Evolutionary conservation across 352 stramenopile species (phyloP), one percentile per base, ranked within the genome.

Genomic region (Phytophthora cactorum): DNA sequence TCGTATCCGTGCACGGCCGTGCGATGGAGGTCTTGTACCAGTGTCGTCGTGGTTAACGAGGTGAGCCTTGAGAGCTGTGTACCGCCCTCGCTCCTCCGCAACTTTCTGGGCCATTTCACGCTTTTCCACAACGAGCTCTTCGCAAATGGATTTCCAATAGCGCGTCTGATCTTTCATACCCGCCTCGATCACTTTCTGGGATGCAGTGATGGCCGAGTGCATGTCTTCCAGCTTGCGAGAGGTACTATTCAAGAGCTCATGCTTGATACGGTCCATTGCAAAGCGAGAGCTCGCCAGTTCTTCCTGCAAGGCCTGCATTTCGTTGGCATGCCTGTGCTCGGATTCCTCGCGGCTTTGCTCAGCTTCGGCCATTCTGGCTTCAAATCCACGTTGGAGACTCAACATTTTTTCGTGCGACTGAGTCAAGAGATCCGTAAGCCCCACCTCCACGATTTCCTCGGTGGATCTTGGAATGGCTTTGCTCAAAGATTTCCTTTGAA

Each of bases 101-200:
- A 86, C 71, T 39, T 81, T 75, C 45, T 82, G 68, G 4, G 71
- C 78, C 46, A 86, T 68, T 10, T 53, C 49, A 11, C 78, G 55
- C 71, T 83, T 86, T 50, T 84, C 78, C 8, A 63, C 41, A 10
- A 86, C 57, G 3, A 84, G 66, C 8, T 86, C 78, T 56, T 71
- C 63, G 63, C 74, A 84, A 38, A 86, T 75, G 32, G 62, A 62
- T 52, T 78, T 81, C 78, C 78, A 86, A 43, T 84, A 75, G 5
- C 47, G 59, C 10, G 63, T 45, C 28, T 84, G 76, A 22, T 80
- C 68, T 51, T 79, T 77, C 66, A 82, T 64, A 9, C 62, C 46
- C 2, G 52, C 68, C 50, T 86, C 75, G n/a, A 79, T 69, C 6
- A 54, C 28, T 43, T 62, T 73, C 39, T 77, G 67, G 0, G 67